Base-by-base conservation (phyloP, 306 rosid genomes). In the Lathyrus aphaca region DNA sequence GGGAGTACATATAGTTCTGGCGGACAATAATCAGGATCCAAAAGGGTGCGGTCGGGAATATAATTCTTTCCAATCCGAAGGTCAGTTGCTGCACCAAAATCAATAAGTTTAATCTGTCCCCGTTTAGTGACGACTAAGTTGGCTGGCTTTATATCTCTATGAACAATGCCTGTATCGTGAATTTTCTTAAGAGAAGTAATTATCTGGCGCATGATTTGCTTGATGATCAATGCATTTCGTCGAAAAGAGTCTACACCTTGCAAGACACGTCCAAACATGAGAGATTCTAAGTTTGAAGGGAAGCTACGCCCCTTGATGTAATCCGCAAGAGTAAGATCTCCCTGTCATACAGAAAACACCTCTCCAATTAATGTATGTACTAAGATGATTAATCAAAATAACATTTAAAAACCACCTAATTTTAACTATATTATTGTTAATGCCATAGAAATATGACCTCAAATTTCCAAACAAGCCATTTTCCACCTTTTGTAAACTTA, bases 391-490 rank as follows among this genome's bases (percentile, higher is more conserved):
- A 71, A 25, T 66, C 23, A 71, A 66, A 74, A 77, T 56, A n/a
- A 39, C 21, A 80, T 16, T 64, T 37, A 27, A 58, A 27, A 55
- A 70, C 54, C 55, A 30, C 16, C 15, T 16, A 15, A 48, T 16
- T 66, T 61, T 43, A 73, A 46, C 68, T 50, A 14, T 43, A 51
- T 59, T 68, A 66, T 44, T 32, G 17, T 25, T 55, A 5, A 48
- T 29, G 60, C 61, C 37, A 72, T 5, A 59, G 43, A 76, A 68
- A 64, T 50, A 72, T 46, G 13, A 92, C 98, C 98, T 91, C 99
- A 67, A 88, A 94, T 77, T 94, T 94, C 97, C 99, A 94, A 55
- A 90, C 99, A 46, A 94, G 97, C 99, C 99, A 94, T 80, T 91
- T 94, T 76, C 96, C 95, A 58, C 92, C 99, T 59, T 83, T 83